Evolutionary conservation across 202 grass and related monocot genomes (phyloP).

Genomic region (Schoenoplectus tabernaemontani): DNA sequence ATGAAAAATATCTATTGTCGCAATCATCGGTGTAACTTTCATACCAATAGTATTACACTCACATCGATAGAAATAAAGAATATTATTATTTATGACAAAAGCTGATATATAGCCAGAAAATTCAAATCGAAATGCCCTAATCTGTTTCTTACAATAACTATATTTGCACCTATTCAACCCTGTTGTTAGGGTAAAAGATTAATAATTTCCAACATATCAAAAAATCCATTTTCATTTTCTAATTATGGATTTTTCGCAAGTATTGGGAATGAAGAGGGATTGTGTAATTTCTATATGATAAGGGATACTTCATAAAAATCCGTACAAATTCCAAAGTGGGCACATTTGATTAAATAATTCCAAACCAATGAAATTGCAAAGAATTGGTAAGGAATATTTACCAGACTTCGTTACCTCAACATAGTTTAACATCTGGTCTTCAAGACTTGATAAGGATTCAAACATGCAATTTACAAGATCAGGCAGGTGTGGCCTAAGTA

Average conservation of each 20-base stretch:
- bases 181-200: not conserved
- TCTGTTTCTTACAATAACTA: not conserved
- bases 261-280: not conserved
- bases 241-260: not conserved
- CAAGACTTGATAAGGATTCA: constrained; percentile 92
- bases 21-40: not conserved
- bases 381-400: not conserved
- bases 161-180: not conserved
- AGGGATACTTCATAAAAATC: not conserved
- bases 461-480: constrained; percentile 97
- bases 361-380: not conserved
- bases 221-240: not conserved
- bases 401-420: constrained; percentile 67
- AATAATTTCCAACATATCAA: not conserved
- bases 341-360: not conserved
- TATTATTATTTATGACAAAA: not conserved
- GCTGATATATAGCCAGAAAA: not conserved
- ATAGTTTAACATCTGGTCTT: constrained; percentile 96
- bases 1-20: not conserved
- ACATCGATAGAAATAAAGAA: no score
- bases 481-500: constrained; percentile 61
- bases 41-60: not conserved
- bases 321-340: constrained; percentile 3
- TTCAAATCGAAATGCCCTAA: not conserved
- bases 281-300: not conserved